Base-by-base conservation (phyloP, 2,329 filamentous ascomycete species). In the Arthrobotrys sinensis region DNA sequence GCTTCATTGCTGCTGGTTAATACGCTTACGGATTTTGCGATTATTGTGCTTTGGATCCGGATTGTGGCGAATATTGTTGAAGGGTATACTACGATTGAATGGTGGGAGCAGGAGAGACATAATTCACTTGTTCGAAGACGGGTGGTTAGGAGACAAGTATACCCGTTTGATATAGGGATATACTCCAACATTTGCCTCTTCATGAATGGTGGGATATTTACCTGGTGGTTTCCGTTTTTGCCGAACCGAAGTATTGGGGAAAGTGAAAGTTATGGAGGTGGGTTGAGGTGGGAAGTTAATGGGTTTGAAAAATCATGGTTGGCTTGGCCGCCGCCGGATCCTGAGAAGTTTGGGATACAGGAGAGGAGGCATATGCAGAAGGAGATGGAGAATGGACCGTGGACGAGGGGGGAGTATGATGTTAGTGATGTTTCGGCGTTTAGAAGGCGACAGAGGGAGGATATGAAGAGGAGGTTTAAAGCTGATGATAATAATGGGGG, bases 91-190 rank as follows among this genome's bases (percentile, higher is more conserved):
- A 93, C 92, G 83, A 96, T 96, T 81, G 93, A 96, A 84, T 87
- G 88, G 78, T 95, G 92, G 92, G 92, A 92, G 82, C 84, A 89
- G 55, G 90, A 91, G 80, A 86, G 90, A 0, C 90, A 92, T 83
- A 88, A 90, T 80, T 86, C 88, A 7, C 83, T 90, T 0, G 84
- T 90, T 24, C 85, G 86, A 0, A 82, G 84, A 1, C 83, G 82
- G 66, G 83, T 84, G 1, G 84, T 84, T 19, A 24, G 83, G 82
- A 0, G 82, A 66, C 88, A 94, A 81, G 92, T 95, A 83, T 96
- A 93, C 81, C 93, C 93, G 0, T 96, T 94, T 84, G 93, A 96
- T 82, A 85, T 95, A 52, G 92, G 92, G 62, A 86, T 96, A 81
- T 93, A 89, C 85, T 83, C 85, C 40, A 96, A 96, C 83, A 87